phyloP scores from a whole-genome alignment of 805 yeast species.

The Cephaloascus fragrans region DNA sequence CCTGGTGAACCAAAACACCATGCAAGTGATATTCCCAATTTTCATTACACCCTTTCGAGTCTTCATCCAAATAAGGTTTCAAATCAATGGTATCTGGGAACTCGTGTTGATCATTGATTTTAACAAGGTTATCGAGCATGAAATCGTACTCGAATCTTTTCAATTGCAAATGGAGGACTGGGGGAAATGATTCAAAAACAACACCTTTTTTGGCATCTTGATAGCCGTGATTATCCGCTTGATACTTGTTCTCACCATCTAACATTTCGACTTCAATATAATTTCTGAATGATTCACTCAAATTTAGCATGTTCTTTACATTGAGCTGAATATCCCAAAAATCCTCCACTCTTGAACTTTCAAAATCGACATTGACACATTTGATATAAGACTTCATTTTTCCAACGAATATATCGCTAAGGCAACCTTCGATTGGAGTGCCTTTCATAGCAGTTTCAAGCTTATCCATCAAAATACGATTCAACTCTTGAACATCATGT shows the following conservation, averaged over 20 bases:
- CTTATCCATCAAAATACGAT: conserved; percentile 90
- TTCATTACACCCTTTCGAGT: conserved; percentile 31
- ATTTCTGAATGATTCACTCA: conserved; percentile 70
- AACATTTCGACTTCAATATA: conserved; percentile 83
- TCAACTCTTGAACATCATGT: conserved; percentile 95
- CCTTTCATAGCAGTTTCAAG: conserved; percentile 88
- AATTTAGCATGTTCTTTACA: conserved; percentile 70
- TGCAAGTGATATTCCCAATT: conserved; percentile 77
- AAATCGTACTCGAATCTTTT: conserved; percentile 94
- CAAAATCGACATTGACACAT: conserved; percentile 89
- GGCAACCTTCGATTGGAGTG: conserved; percentile 62
- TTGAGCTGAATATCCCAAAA: conserved; percentile 97
- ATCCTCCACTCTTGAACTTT: conserved; percentile 85
- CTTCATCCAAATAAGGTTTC: conserved; percentile 64
- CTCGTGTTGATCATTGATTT: conserved; percentile 87
- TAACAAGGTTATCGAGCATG: conserved; percentile 76
- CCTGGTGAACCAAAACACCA: conserved; percentile 93
- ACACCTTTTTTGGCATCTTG: conserved; percentile 98
- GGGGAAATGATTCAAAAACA: conserved; percentile 82
- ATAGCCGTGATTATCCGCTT: conserved; percentile 79
- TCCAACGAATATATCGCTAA: conserved; percentile 86
- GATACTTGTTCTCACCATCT: conserved; percentile 93
- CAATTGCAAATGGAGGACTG: conserved; percentile 85
- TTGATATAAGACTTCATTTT: conserved; percentile 92
- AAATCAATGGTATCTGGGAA: conserved; percentile 79